These are phyloP conservation scores for Trametes pubescens DNA, from an alignment of 1,284 basidiomycete genomes.

Conservation along the genomic window DNA sequence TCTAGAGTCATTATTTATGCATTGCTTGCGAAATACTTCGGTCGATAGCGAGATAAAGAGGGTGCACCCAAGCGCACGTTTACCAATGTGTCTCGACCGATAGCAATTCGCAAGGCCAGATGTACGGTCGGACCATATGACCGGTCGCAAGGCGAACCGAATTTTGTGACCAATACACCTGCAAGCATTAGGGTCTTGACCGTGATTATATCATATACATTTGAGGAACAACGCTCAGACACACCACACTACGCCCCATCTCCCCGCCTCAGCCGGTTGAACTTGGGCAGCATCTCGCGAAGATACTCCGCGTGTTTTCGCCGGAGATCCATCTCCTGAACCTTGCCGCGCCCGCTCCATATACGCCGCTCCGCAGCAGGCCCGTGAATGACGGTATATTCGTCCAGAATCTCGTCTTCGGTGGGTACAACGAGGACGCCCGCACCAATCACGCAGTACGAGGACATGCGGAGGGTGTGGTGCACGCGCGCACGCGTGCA, in stretches of 20 bases:
- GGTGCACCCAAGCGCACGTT: no score
- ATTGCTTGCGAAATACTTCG: no score
- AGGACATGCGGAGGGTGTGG: constrained; percentile 78
- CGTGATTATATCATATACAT: no score
- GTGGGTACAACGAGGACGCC: constrained; percentile 79
- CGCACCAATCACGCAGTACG: constrained; percentile 85
- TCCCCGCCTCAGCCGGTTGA: constrained; percentile 64
- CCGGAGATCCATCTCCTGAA: constrained; percentile 85
- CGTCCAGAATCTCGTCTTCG: constrained; percentile 80
- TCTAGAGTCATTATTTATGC: no score
- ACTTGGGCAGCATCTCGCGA: constrained; percentile 89
- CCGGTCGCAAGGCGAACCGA: no score
- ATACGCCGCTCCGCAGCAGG: constrained; percentile 72
- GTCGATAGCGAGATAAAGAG: no score
- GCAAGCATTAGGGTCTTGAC: no score
- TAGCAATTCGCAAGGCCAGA: no score
- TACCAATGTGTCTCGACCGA: no score
- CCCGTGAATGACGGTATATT: constrained; percentile 89
- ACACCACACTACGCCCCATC: constrained; percentile 29
- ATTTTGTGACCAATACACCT: no score
- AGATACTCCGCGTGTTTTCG: constrained; percentile 92
- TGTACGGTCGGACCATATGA: no score
- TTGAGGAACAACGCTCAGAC: background rate
- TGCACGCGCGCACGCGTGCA: constrained; percentile 83
- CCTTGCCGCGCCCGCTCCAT: constrained; percentile 88